A percentile compares a stretch with the other conserved stretches of the same genome.
phyloP scores from a whole-genome alignment of 352 stramenopile species.

The Globisporangium parvum region DNA sequence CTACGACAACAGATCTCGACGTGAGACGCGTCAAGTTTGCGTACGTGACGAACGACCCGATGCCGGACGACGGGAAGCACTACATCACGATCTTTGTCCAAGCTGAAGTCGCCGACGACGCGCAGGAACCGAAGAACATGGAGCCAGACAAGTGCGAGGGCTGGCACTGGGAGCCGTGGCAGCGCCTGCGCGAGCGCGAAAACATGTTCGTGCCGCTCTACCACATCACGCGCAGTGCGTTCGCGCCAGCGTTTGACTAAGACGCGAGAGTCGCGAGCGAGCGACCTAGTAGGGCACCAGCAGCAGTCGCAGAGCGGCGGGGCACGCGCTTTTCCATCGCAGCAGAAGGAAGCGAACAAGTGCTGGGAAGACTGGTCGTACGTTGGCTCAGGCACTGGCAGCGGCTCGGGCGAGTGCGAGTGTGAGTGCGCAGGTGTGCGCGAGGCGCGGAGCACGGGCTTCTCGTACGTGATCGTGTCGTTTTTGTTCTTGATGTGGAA shows the following conservation, averaged over 20 bases:
- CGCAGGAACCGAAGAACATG: slow-evolving; percentile 62
- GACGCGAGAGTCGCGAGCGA: background rate
- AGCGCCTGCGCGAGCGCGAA: slow-evolving; percentile 37
- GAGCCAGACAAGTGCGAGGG: slow-evolving; percentile 80
- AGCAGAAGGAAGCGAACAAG: too few relatives aligned
- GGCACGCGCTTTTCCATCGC: too few relatives aligned
- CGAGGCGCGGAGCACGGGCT: slow-evolving; percentile 35
- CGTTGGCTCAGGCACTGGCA: slow-evolving; percentile 38
- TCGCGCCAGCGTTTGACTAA: slow-evolving; percentile 25
- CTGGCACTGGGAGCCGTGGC: slow-evolving; percentile 62
- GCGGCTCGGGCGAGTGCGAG: slow-evolving; percentile 24
- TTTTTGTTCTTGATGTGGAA: slow-evolving; percentile 77
- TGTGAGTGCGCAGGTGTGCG: background rate
- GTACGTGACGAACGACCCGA: slow-evolving; percentile 79
- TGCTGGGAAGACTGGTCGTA: too few relatives aligned
- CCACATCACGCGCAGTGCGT: slow-evolving; percentile 57
- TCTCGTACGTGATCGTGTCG: slow-evolving; percentile 65
- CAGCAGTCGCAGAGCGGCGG: too few relatives aligned
- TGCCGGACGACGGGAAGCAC: slow-evolving; percentile 77
- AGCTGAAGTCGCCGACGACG: slow-evolving; percentile 35
- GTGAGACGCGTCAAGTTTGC: slow-evolving; percentile 45
- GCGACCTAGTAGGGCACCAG: too few relatives aligned
- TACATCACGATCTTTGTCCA: slow-evolving; percentile 87
- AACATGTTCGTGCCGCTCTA: slow-evolving; percentile 74
- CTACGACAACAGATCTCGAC: slow-evolving; percentile 40